Percentiles rank a stretch among this genome's conserved stretches.
Evolutionary conservation across 2,329 filamentous ascomycete genomes (phyloP).

Genomic region (Cordyceps militaris): DNA sequence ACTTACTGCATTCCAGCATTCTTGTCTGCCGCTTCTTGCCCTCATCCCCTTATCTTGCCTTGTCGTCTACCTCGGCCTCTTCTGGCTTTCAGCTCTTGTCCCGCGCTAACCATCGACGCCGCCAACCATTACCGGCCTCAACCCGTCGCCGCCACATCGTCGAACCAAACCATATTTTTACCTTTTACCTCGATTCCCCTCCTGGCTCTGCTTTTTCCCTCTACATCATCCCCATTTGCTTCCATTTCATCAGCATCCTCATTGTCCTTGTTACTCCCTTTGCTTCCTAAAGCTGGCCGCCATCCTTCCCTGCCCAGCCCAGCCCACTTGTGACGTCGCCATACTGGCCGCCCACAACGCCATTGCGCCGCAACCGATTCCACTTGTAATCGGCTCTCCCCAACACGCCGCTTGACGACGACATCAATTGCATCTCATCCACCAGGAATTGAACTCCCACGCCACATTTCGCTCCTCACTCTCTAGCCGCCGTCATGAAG

Average conservation of each 20-base stretch:
- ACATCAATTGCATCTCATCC: background rate
- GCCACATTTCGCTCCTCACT: background rate
- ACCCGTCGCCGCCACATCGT: background rate
- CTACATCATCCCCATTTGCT: background rate
- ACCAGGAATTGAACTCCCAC: background rate
- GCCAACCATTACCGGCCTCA: background rate
- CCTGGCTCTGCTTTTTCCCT: background rate
- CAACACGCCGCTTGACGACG: background rate
- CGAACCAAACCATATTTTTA: background rate
- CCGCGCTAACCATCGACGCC: too few relatives aligned
- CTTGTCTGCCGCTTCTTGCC: background rate
- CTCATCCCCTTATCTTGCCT: too few relatives aligned
- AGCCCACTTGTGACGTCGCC: conserved; percentile 1
- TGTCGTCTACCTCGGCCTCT: too few relatives aligned
- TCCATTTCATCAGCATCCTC: background rate
- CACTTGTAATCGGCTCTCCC: background rate
- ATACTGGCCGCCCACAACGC: background rate
- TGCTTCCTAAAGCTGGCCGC: background rate
- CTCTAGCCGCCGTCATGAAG: conserved; percentile 29
- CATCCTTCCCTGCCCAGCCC: background rate
- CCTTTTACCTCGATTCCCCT: background rate
- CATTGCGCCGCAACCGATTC: background rate
- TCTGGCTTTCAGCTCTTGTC: too few relatives aligned
- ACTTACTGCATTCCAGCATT: background rate
- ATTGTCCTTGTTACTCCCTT: background rate